Evolutionary conservation across 139 green algal genomes (phyloP).

Genomic region (Micromonas pusilla): DNA sequence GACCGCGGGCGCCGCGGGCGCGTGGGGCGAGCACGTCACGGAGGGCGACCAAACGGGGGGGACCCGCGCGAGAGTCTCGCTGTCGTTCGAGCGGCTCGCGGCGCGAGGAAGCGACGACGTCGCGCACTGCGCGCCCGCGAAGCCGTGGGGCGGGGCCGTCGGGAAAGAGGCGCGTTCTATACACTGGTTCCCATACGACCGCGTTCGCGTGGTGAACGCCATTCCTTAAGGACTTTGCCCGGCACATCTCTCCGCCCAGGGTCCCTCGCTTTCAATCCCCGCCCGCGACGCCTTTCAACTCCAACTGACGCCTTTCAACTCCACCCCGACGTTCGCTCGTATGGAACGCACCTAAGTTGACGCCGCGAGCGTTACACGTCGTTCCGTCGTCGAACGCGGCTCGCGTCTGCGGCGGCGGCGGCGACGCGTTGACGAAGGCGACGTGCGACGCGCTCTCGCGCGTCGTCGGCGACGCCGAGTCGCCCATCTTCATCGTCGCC

Average conservation of each 20-base stretch:
- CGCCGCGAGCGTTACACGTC: not conserved
- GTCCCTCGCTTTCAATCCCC: too few species aligned
- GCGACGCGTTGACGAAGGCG: not conserved
- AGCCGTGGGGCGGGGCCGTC: not conserved
- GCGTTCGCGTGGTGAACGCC: too few species aligned
- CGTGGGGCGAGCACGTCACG: not conserved
- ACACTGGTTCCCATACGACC: not conserved
- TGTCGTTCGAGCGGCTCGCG: too few species aligned
- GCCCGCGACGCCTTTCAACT: too few species aligned
- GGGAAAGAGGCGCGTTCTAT: not conserved
- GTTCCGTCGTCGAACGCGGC: not conserved
- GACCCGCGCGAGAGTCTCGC: too few species aligned
- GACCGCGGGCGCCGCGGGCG: not conserved
- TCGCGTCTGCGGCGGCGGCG: not conserved
- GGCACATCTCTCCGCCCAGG: too few species aligned
- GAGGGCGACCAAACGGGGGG: too few species aligned
- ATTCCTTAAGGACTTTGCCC: too few species aligned
- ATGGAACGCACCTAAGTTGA: too few species aligned
- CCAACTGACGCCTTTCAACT: too few species aligned
- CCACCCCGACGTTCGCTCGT: too few species aligned
- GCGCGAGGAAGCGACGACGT: not conserved
- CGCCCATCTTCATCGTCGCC: not conserved
- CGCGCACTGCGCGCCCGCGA: constrained; percentile 6
- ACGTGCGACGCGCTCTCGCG: not conserved
- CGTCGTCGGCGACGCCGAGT: not conserved